A percentile compares a stretch with the other conserved stretches of the same genome.
These are phyloP conservation scores for Podospora fimiseda DNA, from an alignment of 495 filamentous ascomycete genomes.

Conservation along the genomic window DNA sequence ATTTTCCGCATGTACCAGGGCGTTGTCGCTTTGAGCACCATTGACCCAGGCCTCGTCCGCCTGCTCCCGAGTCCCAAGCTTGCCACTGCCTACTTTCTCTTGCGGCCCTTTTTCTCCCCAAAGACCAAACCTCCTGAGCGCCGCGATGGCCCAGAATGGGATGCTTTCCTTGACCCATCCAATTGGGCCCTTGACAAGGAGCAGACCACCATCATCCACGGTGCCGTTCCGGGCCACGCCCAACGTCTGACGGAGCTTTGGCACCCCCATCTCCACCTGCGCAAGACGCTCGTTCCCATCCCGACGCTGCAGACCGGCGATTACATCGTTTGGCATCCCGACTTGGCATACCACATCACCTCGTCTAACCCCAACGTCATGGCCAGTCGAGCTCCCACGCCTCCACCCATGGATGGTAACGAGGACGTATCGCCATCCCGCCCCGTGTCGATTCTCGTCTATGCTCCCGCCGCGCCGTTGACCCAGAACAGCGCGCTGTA, in stretches of 20 bases:
- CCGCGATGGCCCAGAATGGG: conserved; percentile 31
- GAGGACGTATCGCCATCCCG: background rate
- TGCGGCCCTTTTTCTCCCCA: conserved; percentile 77
- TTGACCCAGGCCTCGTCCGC: conserved; percentile 74
- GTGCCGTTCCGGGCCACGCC: conserved; percentile 69
- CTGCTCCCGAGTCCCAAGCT: conserved; percentile 76
- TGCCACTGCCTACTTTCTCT: conserved; percentile 78
- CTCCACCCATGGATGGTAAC: conserved; percentile 14
- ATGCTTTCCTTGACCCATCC: conserved; percentile 46
- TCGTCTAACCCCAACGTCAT: conserved; percentile 35
- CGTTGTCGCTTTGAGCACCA: conserved; percentile 74
- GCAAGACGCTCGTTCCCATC: conserved; percentile 68
- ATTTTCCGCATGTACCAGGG: conserved; percentile 90
- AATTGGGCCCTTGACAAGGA: conserved; percentile 52
- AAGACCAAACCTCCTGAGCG: conserved; percentile 36
- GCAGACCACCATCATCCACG: conserved; percentile 60
- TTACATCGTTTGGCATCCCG: conserved; percentile 90
- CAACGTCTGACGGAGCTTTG: conserved; percentile 72
- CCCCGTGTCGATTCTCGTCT: conserved; percentile 47
- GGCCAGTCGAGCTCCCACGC: conserved; percentile 30
- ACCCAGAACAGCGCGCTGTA: conserved; percentile 73
- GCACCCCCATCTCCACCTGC: conserved; percentile 74
- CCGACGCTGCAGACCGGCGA: conserved; percentile 76
- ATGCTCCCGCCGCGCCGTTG: conserved; percentile 78
- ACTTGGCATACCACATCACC: conserved; percentile 49